Conservation (phyloP, 345 rosid species). For the Hevea brasiliensis region DNA sequence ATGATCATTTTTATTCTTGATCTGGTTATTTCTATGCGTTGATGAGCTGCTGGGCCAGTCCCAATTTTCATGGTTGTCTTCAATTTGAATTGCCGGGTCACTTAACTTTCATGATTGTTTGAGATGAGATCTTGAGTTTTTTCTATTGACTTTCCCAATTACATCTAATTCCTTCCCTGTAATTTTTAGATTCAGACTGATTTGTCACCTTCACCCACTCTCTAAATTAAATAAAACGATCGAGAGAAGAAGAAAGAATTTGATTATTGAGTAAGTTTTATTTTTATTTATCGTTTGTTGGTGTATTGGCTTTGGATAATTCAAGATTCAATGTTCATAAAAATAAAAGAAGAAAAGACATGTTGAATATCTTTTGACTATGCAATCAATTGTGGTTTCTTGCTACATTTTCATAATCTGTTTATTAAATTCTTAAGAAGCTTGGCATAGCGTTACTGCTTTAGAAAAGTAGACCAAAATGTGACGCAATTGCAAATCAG, state of each 20-base stretch:
- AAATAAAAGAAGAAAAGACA: background rate
- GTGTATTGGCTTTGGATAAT: background rate
- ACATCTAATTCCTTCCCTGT: background rate
- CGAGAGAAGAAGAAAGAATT: background rate
- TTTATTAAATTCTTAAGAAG: background rate
- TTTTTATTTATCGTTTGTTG: background rate
- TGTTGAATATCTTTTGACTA: background rate
- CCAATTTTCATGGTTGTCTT: background rate
- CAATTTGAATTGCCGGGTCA: background rate
- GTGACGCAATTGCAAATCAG: background rate
- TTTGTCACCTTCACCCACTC: background rate
- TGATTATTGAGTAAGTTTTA: background rate
- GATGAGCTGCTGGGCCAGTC: background rate
- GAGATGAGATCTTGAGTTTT: conserved; percentile 1
- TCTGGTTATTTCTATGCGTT: background rate
- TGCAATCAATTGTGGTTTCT: background rate
- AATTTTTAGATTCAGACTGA: background rate
- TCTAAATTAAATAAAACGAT: background rate
- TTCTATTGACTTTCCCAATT: no score
- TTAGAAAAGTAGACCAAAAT: background rate
- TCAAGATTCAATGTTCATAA: background rate
- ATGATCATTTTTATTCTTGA: background rate
- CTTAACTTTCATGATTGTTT: conserved; percentile 11
- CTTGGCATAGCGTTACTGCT: no score
- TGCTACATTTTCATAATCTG: background rate